Evolutionary conservation across 768 basidiomycete genomes (phyloP).

Genomic region (Lactarius tabidus): DNA sequence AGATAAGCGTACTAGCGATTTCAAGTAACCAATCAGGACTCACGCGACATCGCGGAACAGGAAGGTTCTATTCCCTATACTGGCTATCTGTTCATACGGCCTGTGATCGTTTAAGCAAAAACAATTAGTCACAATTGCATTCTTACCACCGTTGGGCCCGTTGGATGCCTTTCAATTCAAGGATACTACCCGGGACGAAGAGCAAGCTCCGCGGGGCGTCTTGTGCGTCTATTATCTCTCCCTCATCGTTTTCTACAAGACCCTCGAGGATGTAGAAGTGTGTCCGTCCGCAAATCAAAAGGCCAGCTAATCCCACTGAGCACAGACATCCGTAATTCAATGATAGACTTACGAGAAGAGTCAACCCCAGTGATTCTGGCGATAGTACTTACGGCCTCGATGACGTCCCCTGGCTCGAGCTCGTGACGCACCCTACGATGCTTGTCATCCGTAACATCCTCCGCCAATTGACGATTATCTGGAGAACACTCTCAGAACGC

Average conservation of each 20-base stretch:
- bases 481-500: conserved; percentile 9
- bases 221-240: conserved; percentile 82
- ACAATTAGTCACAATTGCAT: background rate
- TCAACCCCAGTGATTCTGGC: conserved; percentile 88
- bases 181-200: conserved; percentile 78
- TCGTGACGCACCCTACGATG: conserved; percentile 83
- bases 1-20: background rate
- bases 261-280: conserved; percentile 92
- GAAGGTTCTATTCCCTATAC: conserved; percentile 77
- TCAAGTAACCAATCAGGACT: conserved; percentile 32
- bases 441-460: conserved; percentile 85
- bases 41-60: conserved; percentile 90
- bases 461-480: conserved; percentile 53
- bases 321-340: background rate
- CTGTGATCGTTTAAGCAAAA: conserved; percentile 36
- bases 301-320: conserved; percentile 52
- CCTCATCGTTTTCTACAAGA: conserved; percentile 78
- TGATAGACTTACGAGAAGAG: conserved; percentile 66
- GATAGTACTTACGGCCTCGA: conserved; percentile 83
- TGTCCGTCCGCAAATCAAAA: conserved; percentile 80
- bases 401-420: conserved; percentile 83
- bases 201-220: conserved; percentile 81
- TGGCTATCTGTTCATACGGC: conserved; percentile 74
- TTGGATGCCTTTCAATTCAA: conserved; percentile 76
- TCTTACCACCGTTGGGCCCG: conserved; percentile 78